phyloP scores from a whole-genome alignment of 2,329 filamentous ascomycete genomes.

The Parastagonospora nodorum region DNA sequence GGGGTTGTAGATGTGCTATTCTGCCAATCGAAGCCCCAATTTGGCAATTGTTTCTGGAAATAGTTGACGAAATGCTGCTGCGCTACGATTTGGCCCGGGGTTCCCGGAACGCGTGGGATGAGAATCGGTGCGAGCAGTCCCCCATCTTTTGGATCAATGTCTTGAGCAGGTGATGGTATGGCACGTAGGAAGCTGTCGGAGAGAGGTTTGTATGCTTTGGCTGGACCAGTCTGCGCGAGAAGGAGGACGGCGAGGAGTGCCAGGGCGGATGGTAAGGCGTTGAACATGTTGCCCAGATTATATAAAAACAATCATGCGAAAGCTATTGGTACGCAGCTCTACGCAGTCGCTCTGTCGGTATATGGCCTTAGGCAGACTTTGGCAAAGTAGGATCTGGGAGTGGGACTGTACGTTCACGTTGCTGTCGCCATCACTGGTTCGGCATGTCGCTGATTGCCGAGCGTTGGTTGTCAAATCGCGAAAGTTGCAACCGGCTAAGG shows the following conservation, averaged over 20 bases:
- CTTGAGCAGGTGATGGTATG: conserved; percentile 71
- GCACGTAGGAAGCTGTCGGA: conserved; percentile 74
- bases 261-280: conserved; percentile 14
- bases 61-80: conserved; percentile 84
- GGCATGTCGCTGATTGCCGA: background rate
- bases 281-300: conserved; percentile 18
- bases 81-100: conserved; percentile 71
- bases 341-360: background rate
- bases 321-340: too few relatives aligned
- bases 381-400: background rate
- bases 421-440: background rate
- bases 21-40: conserved; percentile 82
- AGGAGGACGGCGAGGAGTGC: conserved; percentile 16
- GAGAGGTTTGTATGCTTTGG: conserved; percentile 62
- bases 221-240: conserved; percentile 20
- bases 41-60: conserved; percentile 74
- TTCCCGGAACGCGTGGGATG: conserved; percentile 85
- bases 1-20: conserved; percentile 90
- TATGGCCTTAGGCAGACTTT: background rate
- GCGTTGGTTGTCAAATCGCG: conserved; percentile 2
- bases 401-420: background rate
- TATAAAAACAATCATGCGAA: too few relatives aligned
- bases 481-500: background rate
- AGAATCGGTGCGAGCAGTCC: conserved; percentile 84
- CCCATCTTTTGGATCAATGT: conserved; percentile 80